Percentiles rank a stretch among this genome's conserved stretches.
Evolutionary conservation across 176 grass and related monocot genomes (phyloP).

Genomic region (Carex pumila): DNA sequence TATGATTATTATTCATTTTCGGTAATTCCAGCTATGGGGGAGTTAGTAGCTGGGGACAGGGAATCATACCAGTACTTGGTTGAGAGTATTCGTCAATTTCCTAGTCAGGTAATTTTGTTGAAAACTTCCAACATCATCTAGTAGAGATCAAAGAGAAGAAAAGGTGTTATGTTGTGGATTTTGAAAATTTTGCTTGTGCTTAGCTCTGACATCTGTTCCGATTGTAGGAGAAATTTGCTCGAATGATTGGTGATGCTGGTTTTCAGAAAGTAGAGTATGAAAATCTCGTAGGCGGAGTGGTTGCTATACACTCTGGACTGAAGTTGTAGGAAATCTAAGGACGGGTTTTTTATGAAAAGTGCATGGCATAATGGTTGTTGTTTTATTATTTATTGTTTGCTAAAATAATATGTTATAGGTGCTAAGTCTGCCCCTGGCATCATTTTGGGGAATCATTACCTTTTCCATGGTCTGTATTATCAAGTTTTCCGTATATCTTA

Average conservation of each 20-base stretch:
- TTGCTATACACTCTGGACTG: constrained; percentile 90
- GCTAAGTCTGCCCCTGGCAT: not conserved
- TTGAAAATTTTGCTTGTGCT: not conserved
- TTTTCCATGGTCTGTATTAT: not conserved
- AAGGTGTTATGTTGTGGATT: not conserved
- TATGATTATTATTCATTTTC: constrained; percentile 93
- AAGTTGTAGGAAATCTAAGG: constrained; percentile 38
- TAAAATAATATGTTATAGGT: not conserved
- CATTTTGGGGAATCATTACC: not conserved
- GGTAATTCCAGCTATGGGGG: constrained; percentile 80
- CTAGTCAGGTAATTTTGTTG: constrained; percentile 51
- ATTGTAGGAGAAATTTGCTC: constrained; percentile 68
- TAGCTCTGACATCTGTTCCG: constrained; percentile 9
- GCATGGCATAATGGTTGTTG: not conserved
- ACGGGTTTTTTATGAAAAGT: not conserved
- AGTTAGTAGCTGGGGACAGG: constrained; percentile 70
- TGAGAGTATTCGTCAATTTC: constrained; percentile 76
- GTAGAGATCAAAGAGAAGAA: not conserved
- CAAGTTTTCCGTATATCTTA: not conserved
- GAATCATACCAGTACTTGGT: constrained; percentile 91
- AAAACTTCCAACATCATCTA: not conserved
- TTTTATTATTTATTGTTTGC: not conserved
- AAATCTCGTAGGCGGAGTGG: constrained; percentile 88
- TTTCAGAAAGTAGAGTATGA: constrained; percentile 85
- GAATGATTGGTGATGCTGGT: constrained; percentile 84